phyloP scores from a whole-genome alignment of 805 yeast species.

The Metschnikowia santaceciliae region DNA sequence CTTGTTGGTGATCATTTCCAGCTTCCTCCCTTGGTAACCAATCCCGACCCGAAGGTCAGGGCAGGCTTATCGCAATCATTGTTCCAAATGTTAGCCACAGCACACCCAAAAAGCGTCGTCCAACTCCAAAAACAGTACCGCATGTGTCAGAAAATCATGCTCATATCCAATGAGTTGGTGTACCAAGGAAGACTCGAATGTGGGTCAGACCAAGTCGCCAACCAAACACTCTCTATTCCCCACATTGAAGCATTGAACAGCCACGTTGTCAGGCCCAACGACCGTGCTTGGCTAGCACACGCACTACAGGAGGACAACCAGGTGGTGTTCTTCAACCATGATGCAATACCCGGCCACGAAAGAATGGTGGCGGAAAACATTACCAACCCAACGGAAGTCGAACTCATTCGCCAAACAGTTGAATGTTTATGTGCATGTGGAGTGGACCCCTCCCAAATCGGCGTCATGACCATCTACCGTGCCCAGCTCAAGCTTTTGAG shows the following conservation, averaged over 20 bases:
- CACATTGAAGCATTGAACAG: constrained; percentile 23
- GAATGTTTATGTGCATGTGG: constrained; percentile 58
- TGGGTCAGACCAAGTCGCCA: constrained; percentile 63
- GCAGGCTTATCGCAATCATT: constrained; percentile 68
- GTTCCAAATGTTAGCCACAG: constrained; percentile 69
- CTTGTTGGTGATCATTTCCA: constrained; percentile 97
- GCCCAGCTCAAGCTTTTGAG: constrained; percentile 52
- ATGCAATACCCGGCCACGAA: constrained; percentile 58
- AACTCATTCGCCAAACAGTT: constrained; percentile 57
- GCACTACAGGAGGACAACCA: constrained; percentile 51
- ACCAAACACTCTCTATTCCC: constrained; percentile 52
- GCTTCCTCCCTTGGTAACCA: constrained; percentile 79
- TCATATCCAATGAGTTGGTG: constrained; percentile 71
- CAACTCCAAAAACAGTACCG: constrained; percentile 82
- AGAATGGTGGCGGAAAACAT: constrained; percentile 57
- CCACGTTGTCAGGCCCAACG: constrained; percentile 1
- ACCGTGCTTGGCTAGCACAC: constrained; percentile 50
- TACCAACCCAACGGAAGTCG: constrained; percentile 72
- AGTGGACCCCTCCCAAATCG: constrained; percentile 56
- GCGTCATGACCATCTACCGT: constrained; percentile 85
- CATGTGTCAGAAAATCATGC: constrained; percentile 88
- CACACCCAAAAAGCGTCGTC: constrained; percentile 69
- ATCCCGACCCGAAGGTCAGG: constrained; percentile 57
- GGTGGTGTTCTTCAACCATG: constrained; percentile 82
- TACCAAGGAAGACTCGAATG: constrained; percentile 75